phyloP scores from a whole-genome alignment of 2,329 filamentous ascomycete species.

The Alternaria solani region DNA sequence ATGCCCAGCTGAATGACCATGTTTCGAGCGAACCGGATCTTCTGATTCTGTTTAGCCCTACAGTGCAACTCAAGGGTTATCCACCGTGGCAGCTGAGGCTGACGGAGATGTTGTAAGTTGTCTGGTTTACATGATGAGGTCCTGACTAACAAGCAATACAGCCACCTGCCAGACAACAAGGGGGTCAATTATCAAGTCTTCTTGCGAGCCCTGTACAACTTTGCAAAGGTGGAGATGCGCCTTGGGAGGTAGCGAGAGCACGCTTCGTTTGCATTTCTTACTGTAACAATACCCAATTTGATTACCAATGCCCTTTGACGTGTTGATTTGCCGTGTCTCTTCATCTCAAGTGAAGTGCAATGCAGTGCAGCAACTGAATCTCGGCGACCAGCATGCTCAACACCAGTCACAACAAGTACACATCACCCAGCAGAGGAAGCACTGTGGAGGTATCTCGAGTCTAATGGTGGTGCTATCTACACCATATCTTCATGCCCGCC shows the following conservation, averaged over 20 bases:
- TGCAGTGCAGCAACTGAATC: neutral
- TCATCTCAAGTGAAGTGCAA: neutral
- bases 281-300: slow-evolving; percentile 26
- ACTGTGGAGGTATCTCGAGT: slow-evolving; percentile 42
- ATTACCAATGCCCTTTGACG: neutral
- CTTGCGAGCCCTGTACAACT: slow-evolving; percentile 82
- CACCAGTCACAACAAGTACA: neutral
- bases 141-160: slow-evolving; percentile 27
- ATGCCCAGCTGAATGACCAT: slow-evolving; percentile 80
- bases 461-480: slow-evolving; percentile 43
- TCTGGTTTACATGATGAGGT: neutral
- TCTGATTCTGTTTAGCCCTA: slow-evolving; percentile 84
- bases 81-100: slow-evolving; percentile 95
- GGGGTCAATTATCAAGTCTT: slow-evolving; percentile 95
- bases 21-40: slow-evolving; percentile 92
- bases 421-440: neutral
- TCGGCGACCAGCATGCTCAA: neutral
- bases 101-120: slow-evolving; percentile 85
- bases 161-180: slow-evolving; percentile 72
- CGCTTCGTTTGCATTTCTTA: slow-evolving; percentile 11
- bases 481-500: slow-evolving; percentile 41
- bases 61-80: slow-evolving; percentile 86
- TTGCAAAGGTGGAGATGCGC: slow-evolving; percentile 86
- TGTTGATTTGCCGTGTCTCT: neutral
- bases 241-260: slow-evolving; percentile 66